These are phyloP conservation scores for Serendipita sp. DNA, from an alignment of 768 basidiomycete species.

Conservation along the genomic window DNA sequence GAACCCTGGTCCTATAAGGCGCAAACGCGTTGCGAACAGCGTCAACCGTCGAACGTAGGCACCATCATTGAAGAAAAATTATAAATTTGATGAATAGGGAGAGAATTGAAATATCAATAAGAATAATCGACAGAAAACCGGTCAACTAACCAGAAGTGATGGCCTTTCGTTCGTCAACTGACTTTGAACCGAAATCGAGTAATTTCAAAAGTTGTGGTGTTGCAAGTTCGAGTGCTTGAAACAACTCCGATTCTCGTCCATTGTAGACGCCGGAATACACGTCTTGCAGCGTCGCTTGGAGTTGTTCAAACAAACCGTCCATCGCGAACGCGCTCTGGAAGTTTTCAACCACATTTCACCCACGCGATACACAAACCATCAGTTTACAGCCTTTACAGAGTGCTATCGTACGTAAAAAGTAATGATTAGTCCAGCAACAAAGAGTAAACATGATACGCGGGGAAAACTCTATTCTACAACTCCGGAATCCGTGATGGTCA, in stretches of 20 bases:
- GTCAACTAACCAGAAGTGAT: slow-evolving; percentile 37
- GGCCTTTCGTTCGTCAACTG: slow-evolving; percentile 48
- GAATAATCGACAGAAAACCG: not conserved
- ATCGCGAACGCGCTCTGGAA: slow-evolving; percentile 1
- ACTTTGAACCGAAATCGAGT: slow-evolving; percentile 48
- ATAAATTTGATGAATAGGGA: not conserved
- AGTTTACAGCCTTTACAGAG: too few species aligned
- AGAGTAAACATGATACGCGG: not conserved
- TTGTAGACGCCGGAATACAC: not conserved
- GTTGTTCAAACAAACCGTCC: not conserved
- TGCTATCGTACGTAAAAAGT: too few species aligned
- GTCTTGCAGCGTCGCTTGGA: slow-evolving; percentile 5
- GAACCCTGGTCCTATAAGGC: not conserved
- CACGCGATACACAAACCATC: not conserved
- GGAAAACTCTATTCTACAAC: not conserved
- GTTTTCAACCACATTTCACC: not conserved
- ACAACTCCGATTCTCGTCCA: slow-evolving; percentile 13
- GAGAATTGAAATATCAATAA: not conserved
- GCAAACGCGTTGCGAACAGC: not conserved
- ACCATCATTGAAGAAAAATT: not conserved
- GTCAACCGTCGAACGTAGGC: not conserved
- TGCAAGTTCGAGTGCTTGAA: slow-evolving; percentile 15
- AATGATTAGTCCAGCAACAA: too few species aligned
- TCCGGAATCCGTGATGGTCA: slow-evolving; percentile 2
- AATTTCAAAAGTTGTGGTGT: slow-evolving; percentile 39